Evolutionary conservation across 2,329 filamentous ascomycete species (phyloP).

Genomic region (Fusarium aywerte): DNA sequence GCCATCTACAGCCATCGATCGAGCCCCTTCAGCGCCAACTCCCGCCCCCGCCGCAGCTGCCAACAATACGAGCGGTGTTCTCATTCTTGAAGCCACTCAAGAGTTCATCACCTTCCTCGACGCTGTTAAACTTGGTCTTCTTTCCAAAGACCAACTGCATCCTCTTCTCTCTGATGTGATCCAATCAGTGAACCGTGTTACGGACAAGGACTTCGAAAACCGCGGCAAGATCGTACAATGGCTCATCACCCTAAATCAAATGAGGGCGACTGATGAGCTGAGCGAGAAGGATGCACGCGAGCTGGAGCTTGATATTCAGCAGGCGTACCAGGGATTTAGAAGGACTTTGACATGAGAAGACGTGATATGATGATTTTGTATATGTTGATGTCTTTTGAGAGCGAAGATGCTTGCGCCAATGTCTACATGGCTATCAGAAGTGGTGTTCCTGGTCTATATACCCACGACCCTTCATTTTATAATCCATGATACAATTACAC

Average conservation of each 20-base stretch:
- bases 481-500: conserved; percentile 62
- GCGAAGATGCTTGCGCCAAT: conserved; percentile 22
- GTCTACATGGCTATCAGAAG: conserved; percentile 11
- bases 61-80: conserved; percentile 65
- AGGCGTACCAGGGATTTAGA: conserved; percentile 95
- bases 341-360: conserved; percentile 69
- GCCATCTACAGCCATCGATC: conserved; percentile 80
- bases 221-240: conserved; percentile 98
- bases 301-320: conserved; percentile 91
- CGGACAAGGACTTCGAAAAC: conserved; percentile 92
- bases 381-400: conserved; percentile 13
- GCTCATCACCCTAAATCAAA: conserved; percentile 97
- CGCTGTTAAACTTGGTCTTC: conserved; percentile 88
- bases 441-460: conserved; percentile 37
- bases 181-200: conserved; percentile 96
- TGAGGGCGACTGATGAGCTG: conserved; percentile 94
- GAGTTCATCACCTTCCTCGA: conserved; percentile 99
- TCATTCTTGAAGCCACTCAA: conserved; percentile 92
- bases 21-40: conserved; percentile 60
- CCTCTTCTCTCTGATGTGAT: conserved; percentile 95
- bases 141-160: conserved; percentile 97
- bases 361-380: conserved; percentile 3
- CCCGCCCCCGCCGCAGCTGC: conserved; percentile 55
- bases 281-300: conserved; percentile 88
- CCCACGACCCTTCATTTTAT: conserved; percentile 25